Conservation (phyloP, 768 basidiomycete genomes). For the Cyathus striatus region DNA sequence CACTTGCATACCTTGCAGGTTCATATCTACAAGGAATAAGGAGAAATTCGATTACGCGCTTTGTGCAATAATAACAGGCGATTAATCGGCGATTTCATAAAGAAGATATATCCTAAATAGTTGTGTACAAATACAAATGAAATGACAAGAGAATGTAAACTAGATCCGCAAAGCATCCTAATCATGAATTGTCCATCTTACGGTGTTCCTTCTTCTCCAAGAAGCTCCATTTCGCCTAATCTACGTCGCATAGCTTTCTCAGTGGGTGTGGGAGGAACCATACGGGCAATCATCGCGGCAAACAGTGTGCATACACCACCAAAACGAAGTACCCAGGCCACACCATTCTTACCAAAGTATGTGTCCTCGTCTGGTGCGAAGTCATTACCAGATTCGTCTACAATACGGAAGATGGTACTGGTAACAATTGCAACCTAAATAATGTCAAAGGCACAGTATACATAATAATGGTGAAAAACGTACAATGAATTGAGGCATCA, state of each 20-base stretch:
- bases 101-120: not conserved
- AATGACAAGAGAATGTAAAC: too few relatives aligned
- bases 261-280: slow-evolving; percentile 84
- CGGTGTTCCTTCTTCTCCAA: slow-evolving; percentile 56
- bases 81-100: not conserved
- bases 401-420: slow-evolving; percentile 78
- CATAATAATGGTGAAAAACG: slow-evolving; percentile 21
- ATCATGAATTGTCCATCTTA: too few relatives aligned
- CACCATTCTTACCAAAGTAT: slow-evolving; percentile 82
- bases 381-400: slow-evolving; percentile 51
- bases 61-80: slow-evolving; percentile 32
- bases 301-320: slow-evolving; percentile 85
- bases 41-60: slow-evolving; percentile 56
- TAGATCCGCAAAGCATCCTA: too few relatives aligned
- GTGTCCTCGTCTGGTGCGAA: slow-evolving; percentile 39
- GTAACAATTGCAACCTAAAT: slow-evolving; percentile 78
- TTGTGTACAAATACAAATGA: not conserved
- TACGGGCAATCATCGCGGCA: slow-evolving; percentile 74
- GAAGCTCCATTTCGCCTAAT: slow-evolving; percentile 72
- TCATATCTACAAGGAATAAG: slow-evolving; percentile 33
- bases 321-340: slow-evolving; percentile 91
- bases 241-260: slow-evolving; percentile 87
- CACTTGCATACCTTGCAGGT: slow-evolving; percentile 48
- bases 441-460: slow-evolving; percentile 7
- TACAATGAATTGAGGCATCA: slow-evolving; percentile 91